phyloP scores from a whole-genome alignment of 768 basidiomycete species.

The Pisolithus albus region DNA sequence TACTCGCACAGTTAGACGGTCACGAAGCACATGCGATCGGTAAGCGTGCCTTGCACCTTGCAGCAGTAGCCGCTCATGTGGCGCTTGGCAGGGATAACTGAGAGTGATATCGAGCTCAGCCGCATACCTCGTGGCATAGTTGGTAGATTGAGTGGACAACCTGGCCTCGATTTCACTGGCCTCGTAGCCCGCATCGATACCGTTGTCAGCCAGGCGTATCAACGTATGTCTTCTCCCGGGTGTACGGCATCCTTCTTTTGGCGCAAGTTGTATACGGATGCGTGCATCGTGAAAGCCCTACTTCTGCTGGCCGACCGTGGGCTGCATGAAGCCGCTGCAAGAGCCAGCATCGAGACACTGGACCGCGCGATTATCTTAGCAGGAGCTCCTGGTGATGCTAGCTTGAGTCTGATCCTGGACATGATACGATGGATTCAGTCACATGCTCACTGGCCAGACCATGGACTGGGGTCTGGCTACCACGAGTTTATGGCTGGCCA shows the following conservation, averaged over 20 bases:
- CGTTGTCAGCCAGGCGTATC: conserved; percentile 44
- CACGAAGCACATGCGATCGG: not conserved
- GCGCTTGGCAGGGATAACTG: not conserved
- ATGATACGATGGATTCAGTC: conserved; percentile 59
- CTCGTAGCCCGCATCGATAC: conserved; percentile 17
- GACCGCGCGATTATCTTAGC: conserved; percentile 83
- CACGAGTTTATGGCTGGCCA: not conserved
- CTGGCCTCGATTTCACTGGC: not conserved
- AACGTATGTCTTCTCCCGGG: conserved; percentile 39
- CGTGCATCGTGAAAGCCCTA: conserved; percentile 52
- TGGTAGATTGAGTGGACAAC: conserved; percentile 5
- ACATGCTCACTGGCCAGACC: conserved; percentile 2
- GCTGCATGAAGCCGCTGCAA: conserved; percentile 18
- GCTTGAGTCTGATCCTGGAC: conserved; percentile 55
- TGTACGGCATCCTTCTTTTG: conserved; percentile 37
- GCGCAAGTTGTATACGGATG: conserved; percentile 73
- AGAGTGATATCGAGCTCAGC: not conserved
- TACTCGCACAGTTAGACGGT: not conserved
- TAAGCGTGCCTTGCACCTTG: not conserved
- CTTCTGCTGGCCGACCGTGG: conserved; percentile 16
- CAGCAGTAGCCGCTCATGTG: not conserved
- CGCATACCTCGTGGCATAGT: conserved; percentile 8
- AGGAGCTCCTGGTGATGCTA: conserved; percentile 58
- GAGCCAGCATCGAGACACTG: conserved; percentile 49
- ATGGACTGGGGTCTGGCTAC: not conserved